Evolutionary conservation across 768 basidiomycete species (phyloP).

Genomic region (Calvatia gigantea): DNA sequence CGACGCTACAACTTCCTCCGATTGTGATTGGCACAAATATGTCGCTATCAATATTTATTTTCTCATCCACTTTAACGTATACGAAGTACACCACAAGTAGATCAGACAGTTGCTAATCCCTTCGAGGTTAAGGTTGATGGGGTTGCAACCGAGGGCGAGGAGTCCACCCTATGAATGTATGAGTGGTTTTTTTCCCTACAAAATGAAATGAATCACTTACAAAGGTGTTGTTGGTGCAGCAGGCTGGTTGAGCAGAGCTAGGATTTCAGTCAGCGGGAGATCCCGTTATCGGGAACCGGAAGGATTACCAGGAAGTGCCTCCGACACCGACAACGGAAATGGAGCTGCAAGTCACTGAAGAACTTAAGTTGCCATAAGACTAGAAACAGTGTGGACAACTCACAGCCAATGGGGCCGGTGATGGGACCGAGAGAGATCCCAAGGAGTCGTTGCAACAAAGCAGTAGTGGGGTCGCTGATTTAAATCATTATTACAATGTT

Average conservation of each 20-base stretch:
- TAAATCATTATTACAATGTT: neutral
- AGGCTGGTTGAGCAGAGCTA: slow-evolving; percentile 7
- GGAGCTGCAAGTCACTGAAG: slow-evolving; percentile 21
- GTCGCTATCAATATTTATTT: too few relatives aligned
- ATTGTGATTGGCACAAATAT: too few relatives aligned
- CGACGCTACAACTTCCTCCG: too few relatives aligned
- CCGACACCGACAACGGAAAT: slow-evolving; percentile 21
- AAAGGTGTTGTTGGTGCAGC: neutral
- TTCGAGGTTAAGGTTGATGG: slow-evolving; percentile 1
- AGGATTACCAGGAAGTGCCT: slow-evolving; percentile 20
- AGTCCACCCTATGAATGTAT: neutral
- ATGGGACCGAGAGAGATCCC: slow-evolving; percentile 15
- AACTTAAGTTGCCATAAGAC: neutral
- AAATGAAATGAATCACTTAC: neutral
- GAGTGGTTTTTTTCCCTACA: neutral
- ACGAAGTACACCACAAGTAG: too few relatives aligned
- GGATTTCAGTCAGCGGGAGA: neutral
- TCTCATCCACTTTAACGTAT: too few relatives aligned
- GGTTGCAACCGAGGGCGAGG: neutral
- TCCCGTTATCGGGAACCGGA: neutral
- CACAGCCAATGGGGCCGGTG: slow-evolving; percentile 19
- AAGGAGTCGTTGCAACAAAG: slow-evolving; percentile 4
- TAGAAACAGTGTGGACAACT: neutral
- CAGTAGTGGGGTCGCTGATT: neutral
- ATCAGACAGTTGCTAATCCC: too few relatives aligned